These are phyloP conservation scores for Pseudisothecium myosuroides DNA, from an alignment of 225 moss, liverwort and hornwort genomes.

Conservation along the genomic window DNA sequence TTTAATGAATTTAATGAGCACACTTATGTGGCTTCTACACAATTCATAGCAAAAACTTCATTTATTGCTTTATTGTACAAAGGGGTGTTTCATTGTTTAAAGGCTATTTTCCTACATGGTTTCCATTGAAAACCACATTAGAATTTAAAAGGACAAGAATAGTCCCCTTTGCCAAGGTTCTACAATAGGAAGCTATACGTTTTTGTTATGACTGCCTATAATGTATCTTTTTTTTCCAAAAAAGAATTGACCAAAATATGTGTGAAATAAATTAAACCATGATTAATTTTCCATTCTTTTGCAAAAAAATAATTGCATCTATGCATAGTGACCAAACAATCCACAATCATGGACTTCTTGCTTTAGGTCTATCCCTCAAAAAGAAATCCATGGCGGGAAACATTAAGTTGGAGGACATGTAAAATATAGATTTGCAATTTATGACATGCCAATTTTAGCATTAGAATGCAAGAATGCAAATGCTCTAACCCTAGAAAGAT, in stretches of 20 bases:
- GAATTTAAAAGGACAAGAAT: neutral
- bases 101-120: no score
- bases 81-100: no score
- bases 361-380: fast-evolving
- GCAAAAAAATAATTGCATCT: neutral
- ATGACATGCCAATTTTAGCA: fast-evolving
- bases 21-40: fast-evolving
- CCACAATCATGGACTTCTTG: neutral
- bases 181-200: neutral
- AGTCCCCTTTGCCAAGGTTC: neutral
- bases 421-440: neutral
- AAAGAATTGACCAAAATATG: no score
- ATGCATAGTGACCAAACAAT: neutral
- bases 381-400: neutral
- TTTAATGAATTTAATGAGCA: neutral
- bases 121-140: no score
- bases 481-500: neutral
- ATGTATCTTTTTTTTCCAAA: no score
- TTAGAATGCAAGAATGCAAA: neutral
- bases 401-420: neutral
- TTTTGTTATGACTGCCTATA: no score
- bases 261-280: no score
- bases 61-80: neutral
- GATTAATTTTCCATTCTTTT: no score
- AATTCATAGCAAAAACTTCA: neutral